phyloP scores from a whole-genome alignment of 2,329 filamentous ascomycete species.

The Aspergillus melleus region DNA sequence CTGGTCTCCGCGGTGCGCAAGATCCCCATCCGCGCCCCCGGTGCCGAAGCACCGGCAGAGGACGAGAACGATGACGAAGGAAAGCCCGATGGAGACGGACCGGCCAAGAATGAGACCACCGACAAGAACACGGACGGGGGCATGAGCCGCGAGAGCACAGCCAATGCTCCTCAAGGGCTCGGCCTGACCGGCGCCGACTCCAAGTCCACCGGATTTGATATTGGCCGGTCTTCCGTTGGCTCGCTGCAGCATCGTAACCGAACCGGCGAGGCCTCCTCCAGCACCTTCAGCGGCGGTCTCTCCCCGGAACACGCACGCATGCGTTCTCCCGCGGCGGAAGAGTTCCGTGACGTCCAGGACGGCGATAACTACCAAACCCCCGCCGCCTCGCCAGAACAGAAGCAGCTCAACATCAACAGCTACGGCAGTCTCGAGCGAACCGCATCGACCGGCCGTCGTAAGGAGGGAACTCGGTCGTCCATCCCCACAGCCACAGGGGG shows the following conservation, averaged over 20 bases:
- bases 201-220: conserved; percentile 34
- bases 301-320: conserved; percentile 36
- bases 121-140: conserved; percentile 11
- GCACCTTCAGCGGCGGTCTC: conserved; percentile 32
- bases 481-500: conserved; percentile 14
- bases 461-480: conserved; percentile 23
- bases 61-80: conserved; percentile 63
- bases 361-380: conserved; percentile 28
- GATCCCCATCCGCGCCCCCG: conserved; percentile 81
- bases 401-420: conserved; percentile 19
- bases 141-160: conserved; percentile 8
- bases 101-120: conserved; percentile 4
- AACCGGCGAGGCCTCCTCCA: conserved; percentile 22
- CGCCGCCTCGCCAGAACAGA: conserved; percentile 24
- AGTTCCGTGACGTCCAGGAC: conserved; percentile 27
- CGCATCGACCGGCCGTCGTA: conserved; percentile 43
- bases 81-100: conserved; percentile 10
- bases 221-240: conserved; percentile 20
- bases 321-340: conserved; percentile 26
- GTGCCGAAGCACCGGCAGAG: conserved; percentile 54
- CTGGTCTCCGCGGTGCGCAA: conserved; percentile 80
- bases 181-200: conserved; percentile 8
- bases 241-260: conserved; percentile 29
- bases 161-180: conserved; percentile 1
- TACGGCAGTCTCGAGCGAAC: conserved; percentile 34